Base-by-base conservation (phyloP, 768 basidiomycete species). In the Mrakia hoshinonis region DNA sequence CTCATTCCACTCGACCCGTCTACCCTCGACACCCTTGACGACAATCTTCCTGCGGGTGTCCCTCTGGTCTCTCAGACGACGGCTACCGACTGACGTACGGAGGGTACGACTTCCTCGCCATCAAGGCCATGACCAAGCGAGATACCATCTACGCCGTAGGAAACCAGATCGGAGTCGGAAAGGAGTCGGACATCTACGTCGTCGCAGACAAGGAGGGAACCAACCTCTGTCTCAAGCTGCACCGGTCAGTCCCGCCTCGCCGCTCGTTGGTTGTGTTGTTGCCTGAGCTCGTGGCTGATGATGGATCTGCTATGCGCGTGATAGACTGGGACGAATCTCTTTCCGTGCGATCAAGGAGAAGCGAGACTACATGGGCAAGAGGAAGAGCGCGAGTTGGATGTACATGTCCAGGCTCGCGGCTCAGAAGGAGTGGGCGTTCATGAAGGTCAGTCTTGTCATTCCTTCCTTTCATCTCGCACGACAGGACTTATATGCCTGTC, bases 341-440 rank as follows among this genome's bases (percentile, higher is more conserved):
- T 99, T 99, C 81, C 88, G 96, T 51, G 87, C 92, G 0, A 92
- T 99, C 81, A 99, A 99, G 81, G 85, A 88, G 76, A 98, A 98
- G 78, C 84, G 96, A 72, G 96, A 99, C 77, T 99, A 98, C 78
- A 82, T 99, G 68, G 92, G 94, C 29, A 95, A 93, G 79, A 85
- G 96, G 51, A 92, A 92, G 80, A 91, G 89, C 22, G 95, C 96
- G 0, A 91, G 91, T 22, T 99, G 96, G 96, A 96, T 98, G 93
- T 98, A 97, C 81, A 91, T 99, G 91, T 94, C 92, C 26, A 85
- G 96, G 26, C 81, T 99, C 58, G 89, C 94, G 22, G 96, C 96
- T 11, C 89, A 95, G 81, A 98, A 97, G 78, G 96, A 99, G 79
- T 99, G 88, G 85, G 92, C 91, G 1, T 99, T 98, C 79, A 95